These are phyloP conservation scores for Exophiala mesophila DNA, from an alignment of 2,329 filamentous ascomycete species.

Conservation along the genomic window DNA sequence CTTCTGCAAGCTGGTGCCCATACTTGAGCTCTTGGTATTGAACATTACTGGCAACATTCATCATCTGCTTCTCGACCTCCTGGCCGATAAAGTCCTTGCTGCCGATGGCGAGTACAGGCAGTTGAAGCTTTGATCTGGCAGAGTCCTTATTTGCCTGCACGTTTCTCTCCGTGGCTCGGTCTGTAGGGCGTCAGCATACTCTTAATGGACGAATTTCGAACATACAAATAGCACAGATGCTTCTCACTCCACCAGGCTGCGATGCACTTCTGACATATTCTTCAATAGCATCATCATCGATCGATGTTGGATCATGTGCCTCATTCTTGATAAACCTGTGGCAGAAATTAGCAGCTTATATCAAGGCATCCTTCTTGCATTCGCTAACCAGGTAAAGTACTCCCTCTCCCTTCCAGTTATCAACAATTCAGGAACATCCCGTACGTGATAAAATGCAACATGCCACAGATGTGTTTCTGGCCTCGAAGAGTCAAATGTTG, in stretches of 20 bases:
- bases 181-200: constrained; percentile 1
- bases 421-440: constrained; percentile 49
- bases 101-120: constrained; percentile 15
- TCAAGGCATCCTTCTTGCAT: not conserved
- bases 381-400: constrained; percentile 29
- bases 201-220: not conserved
- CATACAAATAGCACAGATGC: constrained; percentile 11
- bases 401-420: constrained; percentile 36
- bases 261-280: constrained; percentile 12
- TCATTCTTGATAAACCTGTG: constrained; percentile 16
- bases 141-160: constrained; percentile 8
- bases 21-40: constrained; percentile 12
- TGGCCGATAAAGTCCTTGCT: constrained; percentile 12
- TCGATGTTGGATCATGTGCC: constrained; percentile 13
- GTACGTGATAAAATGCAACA: constrained; percentile 57
- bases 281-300: constrained; percentile 16
- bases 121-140: constrained; percentile 7
- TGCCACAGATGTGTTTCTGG: constrained; percentile 27
- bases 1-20: constrained; percentile 17
- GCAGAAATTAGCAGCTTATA: not conserved
- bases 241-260: constrained; percentile 13
- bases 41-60: constrained; percentile 11
- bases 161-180: constrained; percentile 8
- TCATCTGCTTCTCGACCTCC: constrained; percentile 16
- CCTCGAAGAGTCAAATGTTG: constrained; percentile 4